Conservation (phyloP, 164 flowering plant genomes). For the Nymphaea thermarum region DNA sequence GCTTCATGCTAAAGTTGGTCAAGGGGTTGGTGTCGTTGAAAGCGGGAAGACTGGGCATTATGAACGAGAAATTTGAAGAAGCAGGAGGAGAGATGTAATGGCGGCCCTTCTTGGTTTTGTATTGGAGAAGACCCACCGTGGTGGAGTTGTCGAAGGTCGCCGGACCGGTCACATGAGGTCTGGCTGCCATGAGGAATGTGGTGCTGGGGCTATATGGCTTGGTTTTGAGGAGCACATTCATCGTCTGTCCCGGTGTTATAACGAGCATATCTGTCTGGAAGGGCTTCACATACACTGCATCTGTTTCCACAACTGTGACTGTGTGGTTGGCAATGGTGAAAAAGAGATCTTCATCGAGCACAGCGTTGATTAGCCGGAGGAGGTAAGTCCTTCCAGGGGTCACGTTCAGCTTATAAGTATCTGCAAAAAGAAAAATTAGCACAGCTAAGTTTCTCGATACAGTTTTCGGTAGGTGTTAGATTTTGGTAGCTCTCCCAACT, state of each 20-base stretch:
- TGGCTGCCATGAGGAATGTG: constrained; percentile 35
- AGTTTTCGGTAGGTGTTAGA: no score
- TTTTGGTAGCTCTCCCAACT: no score
- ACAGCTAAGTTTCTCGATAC: neutral
- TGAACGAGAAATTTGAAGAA: constrained; percentile 6
- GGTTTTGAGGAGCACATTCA: constrained; percentile 40
- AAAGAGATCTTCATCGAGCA: constrained; percentile 51
- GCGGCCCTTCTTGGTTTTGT: constrained; percentile 5
- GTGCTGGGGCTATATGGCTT: constrained; percentile 23
- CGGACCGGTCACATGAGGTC: constrained; percentile 34
- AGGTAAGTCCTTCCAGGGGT: constrained; percentile 46
- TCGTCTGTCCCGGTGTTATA: constrained; percentile 46
- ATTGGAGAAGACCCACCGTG: constrained; percentile 41
- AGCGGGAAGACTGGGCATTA: constrained; percentile 30
- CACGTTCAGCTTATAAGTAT: constrained; percentile 36
- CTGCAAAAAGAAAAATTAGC: constrained; percentile 11
- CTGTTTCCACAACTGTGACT: constrained; percentile 43
- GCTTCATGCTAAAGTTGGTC: constrained; percentile 20
- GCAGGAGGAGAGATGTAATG: constrained; percentile 2
- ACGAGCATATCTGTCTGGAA: constrained; percentile 22
- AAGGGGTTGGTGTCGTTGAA: constrained; percentile 35
- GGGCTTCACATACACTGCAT: constrained; percentile 41
- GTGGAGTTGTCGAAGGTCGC: constrained; percentile 48
- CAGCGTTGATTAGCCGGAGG: constrained; percentile 46
- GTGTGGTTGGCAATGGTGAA: constrained; percentile 48